These are phyloP conservation scores for Ruellia speciosa DNA, from an alignment of 305 asterid species.

Conservation along the genomic window DNA sequence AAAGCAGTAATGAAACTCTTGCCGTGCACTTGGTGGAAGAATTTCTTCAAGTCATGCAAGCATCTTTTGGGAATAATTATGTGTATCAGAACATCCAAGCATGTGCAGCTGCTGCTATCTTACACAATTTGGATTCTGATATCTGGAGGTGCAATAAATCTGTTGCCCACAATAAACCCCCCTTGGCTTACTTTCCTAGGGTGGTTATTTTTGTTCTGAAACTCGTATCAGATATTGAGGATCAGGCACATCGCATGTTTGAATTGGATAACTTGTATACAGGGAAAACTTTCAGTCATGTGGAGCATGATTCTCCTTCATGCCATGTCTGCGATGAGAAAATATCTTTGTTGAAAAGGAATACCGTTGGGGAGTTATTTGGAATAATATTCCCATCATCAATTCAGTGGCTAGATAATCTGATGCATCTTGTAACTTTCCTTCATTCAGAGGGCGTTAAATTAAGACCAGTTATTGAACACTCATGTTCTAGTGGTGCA, in stretches of 20 bases:
- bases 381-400: slow-evolving; percentile 61
- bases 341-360: slow-evolving; percentile 48
- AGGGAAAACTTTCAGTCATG: slow-evolving; percentile 23
- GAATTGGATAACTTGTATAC: slow-evolving; percentile 43
- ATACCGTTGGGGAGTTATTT: slow-evolving; percentile 59
- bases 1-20: slow-evolving; percentile 63
- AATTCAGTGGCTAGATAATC: slow-evolving; percentile 69
- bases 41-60: slow-evolving; percentile 65
- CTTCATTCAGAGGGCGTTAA: slow-evolving; percentile 85
- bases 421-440: slow-evolving; percentile 59
- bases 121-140: slow-evolving; percentile 53
- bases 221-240: slow-evolving; percentile 61
- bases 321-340: slow-evolving; percentile 36
- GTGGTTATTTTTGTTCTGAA: slow-evolving; percentile 62
- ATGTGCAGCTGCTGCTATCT: slow-evolving; percentile 56
- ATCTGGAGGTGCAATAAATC: slow-evolving; percentile 53
- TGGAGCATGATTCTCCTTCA: slow-evolving; percentile 39
- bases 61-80: slow-evolving; percentile 41
- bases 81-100: slow-evolving; percentile 66
- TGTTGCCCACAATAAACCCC: slow-evolving; percentile 46
- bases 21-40: slow-evolving; percentile 66
- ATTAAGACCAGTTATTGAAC: slow-evolving; percentile 65
- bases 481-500: slow-evolving; percentile 53
- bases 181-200: slow-evolving; percentile 78
- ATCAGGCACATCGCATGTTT: slow-evolving; percentile 33